A percentile compares a stretch with the other conserved stretches of the same genome.
Evolutionary conservation across 768 basidiomycete genomes (phyloP).

Genomic region (Mycena galericulata): DNA sequence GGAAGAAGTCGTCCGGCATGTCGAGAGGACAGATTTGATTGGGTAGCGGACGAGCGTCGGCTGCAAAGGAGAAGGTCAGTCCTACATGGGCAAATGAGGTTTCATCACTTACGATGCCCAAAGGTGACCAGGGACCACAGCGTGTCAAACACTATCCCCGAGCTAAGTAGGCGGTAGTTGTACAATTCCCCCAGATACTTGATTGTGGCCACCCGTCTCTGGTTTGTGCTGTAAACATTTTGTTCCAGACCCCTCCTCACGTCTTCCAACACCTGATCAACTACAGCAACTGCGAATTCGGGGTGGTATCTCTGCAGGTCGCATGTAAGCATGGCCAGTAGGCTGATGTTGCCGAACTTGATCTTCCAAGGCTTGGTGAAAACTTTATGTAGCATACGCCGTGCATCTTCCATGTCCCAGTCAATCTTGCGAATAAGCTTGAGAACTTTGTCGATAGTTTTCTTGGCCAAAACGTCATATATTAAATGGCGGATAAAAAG

Average conservation of each 20-base stretch:
- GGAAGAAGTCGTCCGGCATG: slow-evolving; percentile 96
- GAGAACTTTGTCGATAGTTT: slow-evolving; percentile 95
- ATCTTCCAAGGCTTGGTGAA: slow-evolving; percentile 99
- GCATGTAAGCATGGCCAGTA: slow-evolving; percentile 94
- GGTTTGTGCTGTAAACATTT: slow-evolving; percentile 95
- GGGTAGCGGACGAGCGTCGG: slow-evolving; percentile 90
- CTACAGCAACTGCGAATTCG: slow-evolving; percentile 86
- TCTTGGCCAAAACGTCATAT: slow-evolving; percentile 92
- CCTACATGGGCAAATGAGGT: not conserved
- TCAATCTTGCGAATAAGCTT: slow-evolving; percentile 93
- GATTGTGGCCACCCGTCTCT: slow-evolving; percentile 89
- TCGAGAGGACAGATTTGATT: slow-evolving; percentile 82
- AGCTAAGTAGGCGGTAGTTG: slow-evolving; percentile 93
- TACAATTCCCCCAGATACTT: slow-evolving; percentile 98
- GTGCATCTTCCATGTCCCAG: slow-evolving; percentile 85
- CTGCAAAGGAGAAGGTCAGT: slow-evolving; percentile 54
- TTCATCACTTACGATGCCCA: slow-evolving; percentile 83
- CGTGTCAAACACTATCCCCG: slow-evolving; percentile 91
- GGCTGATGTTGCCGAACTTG: slow-evolving; percentile 89
- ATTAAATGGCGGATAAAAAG: slow-evolving; percentile 97
- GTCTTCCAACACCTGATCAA: slow-evolving; percentile 96
- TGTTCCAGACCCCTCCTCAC: slow-evolving; percentile 91
- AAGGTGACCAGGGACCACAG: slow-evolving; percentile 96
- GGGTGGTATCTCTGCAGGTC: slow-evolving; percentile 95
- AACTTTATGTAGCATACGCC: slow-evolving; percentile 80